Evolutionary conservation across 495 filamentous ascomycete genomes (phyloP).

Genomic region (Penicillium soppii): DNA sequence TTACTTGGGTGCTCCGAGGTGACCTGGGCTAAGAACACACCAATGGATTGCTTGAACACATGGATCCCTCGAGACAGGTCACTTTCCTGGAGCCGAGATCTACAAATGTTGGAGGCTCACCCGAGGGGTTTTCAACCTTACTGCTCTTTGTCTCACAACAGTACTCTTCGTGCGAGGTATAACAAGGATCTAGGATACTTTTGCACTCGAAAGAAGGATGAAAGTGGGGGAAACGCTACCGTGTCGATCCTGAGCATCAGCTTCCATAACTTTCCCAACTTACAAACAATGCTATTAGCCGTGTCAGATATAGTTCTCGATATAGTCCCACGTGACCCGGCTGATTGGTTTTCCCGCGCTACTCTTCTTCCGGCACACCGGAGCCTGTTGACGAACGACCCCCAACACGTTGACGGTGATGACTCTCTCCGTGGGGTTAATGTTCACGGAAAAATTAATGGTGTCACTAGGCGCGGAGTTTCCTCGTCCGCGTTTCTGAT

Average conservation of each 20-base stretch:
- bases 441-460: not conserved
- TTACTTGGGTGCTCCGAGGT: not conserved
- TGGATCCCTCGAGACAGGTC: too few species aligned
- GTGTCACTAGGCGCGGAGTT: not conserved
- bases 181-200: not conserved
- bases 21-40: too few species aligned
- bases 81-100: too few species aligned
- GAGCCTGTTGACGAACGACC: too few species aligned
- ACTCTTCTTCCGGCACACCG: constrained; percentile 15
- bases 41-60: too few species aligned
- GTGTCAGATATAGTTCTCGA: not conserved
- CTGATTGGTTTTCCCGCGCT: not conserved
- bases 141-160: not conserved
- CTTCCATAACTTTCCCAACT: too few species aligned
- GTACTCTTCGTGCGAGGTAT: not conserved
- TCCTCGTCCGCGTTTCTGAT: not conserved
- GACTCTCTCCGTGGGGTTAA: not conserved
- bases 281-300: too few species aligned
- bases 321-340: constrained; percentile 1
- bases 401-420: not conserved
- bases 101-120: not conserved
- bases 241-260: too few species aligned
- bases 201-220: not conserved
- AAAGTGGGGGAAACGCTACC: too few species aligned
- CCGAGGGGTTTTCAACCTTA: not conserved